Conservation (phyloP, 495 filamentous ascomycete genomes). For the Daldinia vernicosa region DNA sequence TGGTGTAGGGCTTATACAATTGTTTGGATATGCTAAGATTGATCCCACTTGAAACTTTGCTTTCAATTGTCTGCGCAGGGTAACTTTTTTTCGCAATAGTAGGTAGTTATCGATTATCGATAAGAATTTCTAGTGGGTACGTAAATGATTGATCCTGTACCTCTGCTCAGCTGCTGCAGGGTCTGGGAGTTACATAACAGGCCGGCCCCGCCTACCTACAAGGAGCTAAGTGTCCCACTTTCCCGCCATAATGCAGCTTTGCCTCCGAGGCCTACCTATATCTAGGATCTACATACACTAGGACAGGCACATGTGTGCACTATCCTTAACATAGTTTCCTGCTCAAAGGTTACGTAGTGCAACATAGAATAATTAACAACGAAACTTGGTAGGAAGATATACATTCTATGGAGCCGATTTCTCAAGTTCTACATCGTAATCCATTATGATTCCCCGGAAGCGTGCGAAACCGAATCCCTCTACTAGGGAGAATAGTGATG, state of each 20-base stretch:
- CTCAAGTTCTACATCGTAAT: conserved; percentile 9
- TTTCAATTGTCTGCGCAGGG: conserved; percentile 12
- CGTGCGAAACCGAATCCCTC: conserved; percentile 66
- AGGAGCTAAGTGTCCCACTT: conserved; percentile 8
- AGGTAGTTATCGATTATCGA: conserved; percentile 38
- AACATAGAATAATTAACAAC: conserved; percentile 7
- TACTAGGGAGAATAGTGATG: conserved; percentile 43
- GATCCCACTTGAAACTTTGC: conserved; percentile 19
- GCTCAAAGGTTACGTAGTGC: not conserved
- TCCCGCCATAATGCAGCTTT: conserved; percentile 21
- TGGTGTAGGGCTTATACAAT: not conserved
- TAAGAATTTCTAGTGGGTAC: conserved; percentile 16
- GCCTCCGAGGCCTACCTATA: conserved; percentile 19
- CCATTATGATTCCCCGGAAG: conserved; percentile 68
- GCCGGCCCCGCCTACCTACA: conserved; percentile 16
- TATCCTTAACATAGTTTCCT: not conserved
- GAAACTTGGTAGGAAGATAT: conserved; percentile 7
- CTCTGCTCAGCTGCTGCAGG: conserved; percentile 1
- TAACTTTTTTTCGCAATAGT: conserved; percentile 36
- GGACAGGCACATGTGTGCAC: not conserved
- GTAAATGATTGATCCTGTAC: not conserved
- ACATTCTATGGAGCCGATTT: conserved; percentile 6
- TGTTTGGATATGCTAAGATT: conserved; percentile 5
- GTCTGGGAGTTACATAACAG: not conserved
- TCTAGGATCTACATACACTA: conserved; percentile 3